Percentiles rank a stretch among this genome's conserved stretches.
These are phyloP conservation scores for Thymus quinquecostatus DNA, from an alignment of 257 asterid species.

Conservation along the genomic window DNA sequence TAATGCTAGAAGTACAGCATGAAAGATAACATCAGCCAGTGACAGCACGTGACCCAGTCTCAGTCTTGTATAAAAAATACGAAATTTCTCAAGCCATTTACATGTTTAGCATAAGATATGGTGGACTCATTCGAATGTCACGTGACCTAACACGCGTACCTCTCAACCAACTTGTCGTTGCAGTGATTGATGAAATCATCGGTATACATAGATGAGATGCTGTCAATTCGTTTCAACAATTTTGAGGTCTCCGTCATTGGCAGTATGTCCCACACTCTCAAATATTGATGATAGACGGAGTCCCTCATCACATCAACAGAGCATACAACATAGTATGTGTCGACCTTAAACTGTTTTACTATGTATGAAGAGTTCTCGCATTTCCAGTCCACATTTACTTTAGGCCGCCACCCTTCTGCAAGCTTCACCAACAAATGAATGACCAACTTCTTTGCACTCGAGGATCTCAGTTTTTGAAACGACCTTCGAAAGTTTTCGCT, in stretches of 20 bases:
- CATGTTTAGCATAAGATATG: too few species aligned
- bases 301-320: constrained; percentile 51
- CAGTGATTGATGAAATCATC: constrained; percentile 53
- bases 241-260: constrained; percentile 47
- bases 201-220: constrained; percentile 47
- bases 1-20: background rate
- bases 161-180: constrained; percentile 45
- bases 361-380: constrained; percentile 49
- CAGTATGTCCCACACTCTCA: constrained; percentile 68
- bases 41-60: background rate
- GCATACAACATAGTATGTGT: constrained; percentile 48
- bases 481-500: constrained; percentile 62
- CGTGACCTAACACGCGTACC: constrained; percentile 39
- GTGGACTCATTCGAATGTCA: too few species aligned
- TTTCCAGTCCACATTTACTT: constrained; percentile 42
- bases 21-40: background rate
- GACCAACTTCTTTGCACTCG: constrained; percentile 49
- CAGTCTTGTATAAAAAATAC: too few species aligned
- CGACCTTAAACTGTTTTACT: constrained; percentile 59
- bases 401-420: constrained; percentile 79
- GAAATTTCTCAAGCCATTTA: too few species aligned
- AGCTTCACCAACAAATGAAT: constrained; percentile 47
- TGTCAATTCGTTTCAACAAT: constrained; percentile 51
- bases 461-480: constrained; percentile 41
- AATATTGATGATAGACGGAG: constrained; percentile 47